These are phyloP conservation scores for Maudiozyma turicensis DNA, from an alignment of 805 yeast genomes.

Conservation along the genomic window DNA sequence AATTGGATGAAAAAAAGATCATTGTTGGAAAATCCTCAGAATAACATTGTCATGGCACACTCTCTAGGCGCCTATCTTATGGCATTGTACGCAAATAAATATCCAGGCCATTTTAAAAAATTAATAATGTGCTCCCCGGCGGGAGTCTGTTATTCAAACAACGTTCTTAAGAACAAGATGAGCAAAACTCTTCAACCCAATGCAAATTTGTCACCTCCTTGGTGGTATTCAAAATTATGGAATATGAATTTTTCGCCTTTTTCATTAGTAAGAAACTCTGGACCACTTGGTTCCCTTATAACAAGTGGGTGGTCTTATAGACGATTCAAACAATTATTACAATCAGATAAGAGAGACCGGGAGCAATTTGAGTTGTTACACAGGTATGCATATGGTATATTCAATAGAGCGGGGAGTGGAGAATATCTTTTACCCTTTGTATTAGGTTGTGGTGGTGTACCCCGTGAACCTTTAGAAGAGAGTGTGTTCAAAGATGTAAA, in stretches of 20 bases:
- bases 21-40: slow-evolving; percentile 21
- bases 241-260: slow-evolving; percentile 82
- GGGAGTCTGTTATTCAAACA: slow-evolving; percentile 39
- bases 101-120: slow-evolving; percentile 54
- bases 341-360: neutral
- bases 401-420: slow-evolving; percentile 83
- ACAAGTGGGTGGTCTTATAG: slow-evolving; percentile 87
- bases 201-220: slow-evolving; percentile 40
- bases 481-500: slow-evolving; percentile 9
- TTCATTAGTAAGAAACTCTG: slow-evolving; percentile 61
- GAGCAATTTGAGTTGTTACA: slow-evolving; percentile 43
- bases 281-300: slow-evolving; percentile 74
- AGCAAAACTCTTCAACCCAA: slow-evolving; percentile 26
- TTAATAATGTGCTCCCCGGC: slow-evolving; percentile 85
- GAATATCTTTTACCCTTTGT: slow-evolving; percentile 82
- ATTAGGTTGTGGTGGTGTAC: slow-evolving; percentile 85
- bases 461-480: slow-evolving; percentile 59
- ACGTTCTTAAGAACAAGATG: neutral
- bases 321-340: slow-evolving; percentile 54
- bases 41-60: slow-evolving; percentile 66
- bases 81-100: slow-evolving; percentile 52
- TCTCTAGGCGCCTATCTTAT: slow-evolving; percentile 87
- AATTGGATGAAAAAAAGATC: slow-evolving; percentile 31
- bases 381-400: slow-evolving; percentile 71
- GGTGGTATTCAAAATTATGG: slow-evolving; percentile 78